Evolutionary conservation across 2,329 filamentous ascomycete species (phyloP).

Genomic region (Microcyclosporella mali): DNA sequence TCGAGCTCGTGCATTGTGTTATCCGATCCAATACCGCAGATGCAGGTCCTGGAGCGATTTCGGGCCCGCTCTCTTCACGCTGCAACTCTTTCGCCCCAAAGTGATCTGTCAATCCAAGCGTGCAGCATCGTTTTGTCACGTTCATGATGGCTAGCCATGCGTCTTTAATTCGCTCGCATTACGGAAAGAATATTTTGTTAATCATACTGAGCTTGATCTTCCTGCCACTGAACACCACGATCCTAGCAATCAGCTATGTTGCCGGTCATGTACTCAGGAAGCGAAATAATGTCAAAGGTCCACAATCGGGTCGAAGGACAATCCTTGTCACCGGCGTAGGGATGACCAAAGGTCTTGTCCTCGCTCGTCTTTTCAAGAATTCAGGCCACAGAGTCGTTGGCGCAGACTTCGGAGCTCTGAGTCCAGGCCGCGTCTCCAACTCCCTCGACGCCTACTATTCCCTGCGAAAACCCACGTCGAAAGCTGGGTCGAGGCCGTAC

Average conservation of each 20-base stretch:
- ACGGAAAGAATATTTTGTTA: constrained; percentile 45
- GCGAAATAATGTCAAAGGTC: neutral
- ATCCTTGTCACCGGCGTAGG: constrained; percentile 67
- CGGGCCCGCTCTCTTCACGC: too few species aligned
- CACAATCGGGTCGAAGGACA: constrained; percentile 38
- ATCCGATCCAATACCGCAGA: too few species aligned
- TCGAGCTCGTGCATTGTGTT: too few species aligned
- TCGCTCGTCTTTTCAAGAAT: constrained; percentile 59
- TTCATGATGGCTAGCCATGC: too few species aligned
- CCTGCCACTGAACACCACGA: constrained; percentile 46
- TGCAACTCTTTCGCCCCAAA: too few species aligned
- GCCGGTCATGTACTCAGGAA: neutral
- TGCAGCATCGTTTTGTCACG: too few species aligned
- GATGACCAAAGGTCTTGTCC: constrained; percentile 62
- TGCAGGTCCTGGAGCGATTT: too few species aligned
- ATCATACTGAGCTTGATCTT: constrained; percentile 39
- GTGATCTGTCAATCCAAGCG: too few species aligned
- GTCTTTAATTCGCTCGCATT: constrained; percentile 29
- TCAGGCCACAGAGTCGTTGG: constrained; percentile 65
- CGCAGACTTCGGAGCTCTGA: constrained; percentile 53
- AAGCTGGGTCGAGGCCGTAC: constrained; percentile 43
- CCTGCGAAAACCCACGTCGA: constrained; percentile 32
- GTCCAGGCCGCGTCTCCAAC: constrained; percentile 52
- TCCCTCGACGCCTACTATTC: constrained; percentile 52
- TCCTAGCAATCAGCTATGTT: constrained; percentile 36